Evolutionary conservation across 306 rosid species (phyloP).

Genomic region (Quercus mongolica): DNA sequence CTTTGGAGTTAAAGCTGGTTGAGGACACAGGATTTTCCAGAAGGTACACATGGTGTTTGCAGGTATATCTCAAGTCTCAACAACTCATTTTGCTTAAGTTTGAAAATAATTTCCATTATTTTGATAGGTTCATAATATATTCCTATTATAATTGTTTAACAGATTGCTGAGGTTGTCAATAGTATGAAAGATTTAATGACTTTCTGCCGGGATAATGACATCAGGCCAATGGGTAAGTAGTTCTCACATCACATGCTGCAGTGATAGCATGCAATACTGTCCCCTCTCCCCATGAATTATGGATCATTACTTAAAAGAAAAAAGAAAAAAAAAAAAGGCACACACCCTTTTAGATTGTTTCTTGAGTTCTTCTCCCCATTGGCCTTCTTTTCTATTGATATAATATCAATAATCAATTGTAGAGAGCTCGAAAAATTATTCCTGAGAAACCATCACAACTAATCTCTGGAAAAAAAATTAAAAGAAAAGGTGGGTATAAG

Average conservation of each 20-base stretch:
- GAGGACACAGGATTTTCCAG: constrained; percentile 24
- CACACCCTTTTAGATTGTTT: no score
- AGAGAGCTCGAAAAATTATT: constrained; percentile 25
- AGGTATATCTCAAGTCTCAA: constrained; percentile 5
- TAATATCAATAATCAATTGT: not conserved
- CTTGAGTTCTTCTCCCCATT: not conserved
- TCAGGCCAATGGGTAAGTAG: constrained; percentile 41
- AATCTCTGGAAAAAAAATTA: not conserved
- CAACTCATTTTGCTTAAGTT: not conserved
- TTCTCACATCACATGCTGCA: not conserved
- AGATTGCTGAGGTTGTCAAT: constrained; percentile 40
- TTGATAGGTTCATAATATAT: not conserved
- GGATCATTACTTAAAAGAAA: not conserved
- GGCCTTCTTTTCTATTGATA: not conserved
- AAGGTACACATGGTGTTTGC: constrained; percentile 28
- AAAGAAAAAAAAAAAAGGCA: not conserved
- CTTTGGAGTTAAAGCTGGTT: constrained; percentile 13
- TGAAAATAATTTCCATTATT: not conserved
- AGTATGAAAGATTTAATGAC: constrained; percentile 39
- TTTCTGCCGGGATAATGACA: constrained; percentile 20
- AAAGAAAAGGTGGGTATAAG: not conserved
- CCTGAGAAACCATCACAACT: not conserved
- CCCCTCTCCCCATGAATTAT: not conserved
- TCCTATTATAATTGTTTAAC: not conserved
- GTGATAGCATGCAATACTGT: not conserved